Evolutionary conservation across 257 asterid species (phyloP).

Genomic region (Marsdenia floribunda): DNA sequence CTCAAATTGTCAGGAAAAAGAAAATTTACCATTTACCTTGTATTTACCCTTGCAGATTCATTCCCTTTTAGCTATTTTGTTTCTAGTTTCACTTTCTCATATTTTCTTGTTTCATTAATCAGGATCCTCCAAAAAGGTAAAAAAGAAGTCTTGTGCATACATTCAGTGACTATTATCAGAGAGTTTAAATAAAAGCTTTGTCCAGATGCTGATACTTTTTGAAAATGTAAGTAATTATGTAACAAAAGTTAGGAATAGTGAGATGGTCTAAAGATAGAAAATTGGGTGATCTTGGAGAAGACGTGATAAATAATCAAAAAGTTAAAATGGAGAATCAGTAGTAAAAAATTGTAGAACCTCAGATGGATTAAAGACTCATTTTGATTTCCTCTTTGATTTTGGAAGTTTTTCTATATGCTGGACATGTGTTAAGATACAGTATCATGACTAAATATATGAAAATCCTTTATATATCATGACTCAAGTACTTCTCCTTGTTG

Average conservation of each 20-base stretch:
- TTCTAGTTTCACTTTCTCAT: background rate
- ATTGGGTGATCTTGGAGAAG: background rate
- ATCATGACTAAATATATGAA: background rate
- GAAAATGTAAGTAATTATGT: background rate
- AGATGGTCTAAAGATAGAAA: background rate
- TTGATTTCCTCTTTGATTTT: background rate
- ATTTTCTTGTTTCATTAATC: background rate
- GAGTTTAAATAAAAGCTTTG: background rate
- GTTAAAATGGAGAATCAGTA: background rate
- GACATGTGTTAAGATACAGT: background rate
- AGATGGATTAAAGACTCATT: background rate
- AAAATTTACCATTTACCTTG: background rate
- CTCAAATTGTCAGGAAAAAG: background rate
- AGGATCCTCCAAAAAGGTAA: background rate
- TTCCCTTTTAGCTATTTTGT: background rate
- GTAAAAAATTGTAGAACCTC: background rate
- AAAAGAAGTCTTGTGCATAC: background rate
- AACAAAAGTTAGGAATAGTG: background rate
- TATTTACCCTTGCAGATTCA: background rate
- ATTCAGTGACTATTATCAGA: background rate
- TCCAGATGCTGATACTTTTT: background rate
- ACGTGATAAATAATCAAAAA: background rate
- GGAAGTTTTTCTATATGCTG: background rate
- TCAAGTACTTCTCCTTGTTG: constrained; percentile 16
- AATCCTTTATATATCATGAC: background rate